Evolutionary conservation across 2,329 filamentous ascomycete species (phyloP).

Genomic region (Torrubiellomyces zombiae): DNA sequence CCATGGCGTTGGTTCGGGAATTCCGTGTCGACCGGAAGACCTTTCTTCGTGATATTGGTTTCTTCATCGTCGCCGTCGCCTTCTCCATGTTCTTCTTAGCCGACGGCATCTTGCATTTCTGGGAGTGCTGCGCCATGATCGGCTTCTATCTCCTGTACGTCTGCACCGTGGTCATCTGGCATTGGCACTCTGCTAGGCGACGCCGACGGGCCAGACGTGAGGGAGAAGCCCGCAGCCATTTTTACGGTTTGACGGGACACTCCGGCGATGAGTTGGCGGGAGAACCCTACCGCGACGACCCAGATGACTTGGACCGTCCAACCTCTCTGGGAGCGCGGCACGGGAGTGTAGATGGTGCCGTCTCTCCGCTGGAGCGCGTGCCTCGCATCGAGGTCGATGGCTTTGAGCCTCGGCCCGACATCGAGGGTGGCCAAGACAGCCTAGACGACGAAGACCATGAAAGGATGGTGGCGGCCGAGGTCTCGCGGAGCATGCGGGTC

Average conservation of each 20-base stretch:
- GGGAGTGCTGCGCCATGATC: slow-evolving; percentile 87
- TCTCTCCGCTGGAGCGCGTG: slow-evolving; percentile 26
- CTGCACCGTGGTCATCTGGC: slow-evolving; percentile 72
- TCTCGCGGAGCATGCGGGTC: slow-evolving; percentile 86
- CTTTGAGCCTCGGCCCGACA: slow-evolving; percentile 17
- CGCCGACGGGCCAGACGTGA: slow-evolving; percentile 46
- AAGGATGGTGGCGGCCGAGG: slow-evolving; percentile 57
- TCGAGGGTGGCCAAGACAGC: slow-evolving; percentile 24
- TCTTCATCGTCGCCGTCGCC: slow-evolving; percentile 73
- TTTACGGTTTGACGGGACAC: slow-evolving; percentile 37
- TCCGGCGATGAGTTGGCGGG: slow-evolving; percentile 34
- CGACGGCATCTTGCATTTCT: slow-evolving; percentile 68
- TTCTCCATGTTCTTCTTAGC: slow-evolving; percentile 80
- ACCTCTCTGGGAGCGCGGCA: slow-evolving; percentile 5
- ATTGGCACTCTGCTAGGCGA: slow-evolving; percentile 61
- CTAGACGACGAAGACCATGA: slow-evolving; percentile 35
- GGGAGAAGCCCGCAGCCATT: slow-evolving; percentile 57
- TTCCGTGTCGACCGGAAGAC: slow-evolving; percentile 82
- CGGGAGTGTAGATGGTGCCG: slow-evolving; percentile 14
- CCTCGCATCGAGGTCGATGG: slow-evolving; percentile 31
- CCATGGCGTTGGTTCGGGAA: slow-evolving; percentile 91
- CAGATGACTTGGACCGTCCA: slow-evolving; percentile 16
- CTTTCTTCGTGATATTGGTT: slow-evolving; percentile 80
- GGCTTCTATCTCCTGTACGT: slow-evolving; percentile 86
- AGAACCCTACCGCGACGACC: slow-evolving; percentile 48